These are phyloP conservation scores for Yamadazyma jaroonii DNA, from an alignment of 1,139 yeast genomes.

Conservation along the genomic window DNA sequence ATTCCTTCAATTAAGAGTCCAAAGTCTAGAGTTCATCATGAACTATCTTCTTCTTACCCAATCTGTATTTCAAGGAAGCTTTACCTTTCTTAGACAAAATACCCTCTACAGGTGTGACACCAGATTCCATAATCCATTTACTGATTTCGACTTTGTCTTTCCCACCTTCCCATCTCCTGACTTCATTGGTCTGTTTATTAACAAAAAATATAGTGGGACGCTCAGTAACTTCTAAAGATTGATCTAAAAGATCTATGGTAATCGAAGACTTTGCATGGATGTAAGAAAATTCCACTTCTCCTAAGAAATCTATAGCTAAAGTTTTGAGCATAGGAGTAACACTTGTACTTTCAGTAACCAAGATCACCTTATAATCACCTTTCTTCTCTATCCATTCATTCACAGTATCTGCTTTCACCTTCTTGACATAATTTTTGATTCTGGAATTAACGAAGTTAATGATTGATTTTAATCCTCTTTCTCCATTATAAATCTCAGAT, in stretches of 20 bases:
- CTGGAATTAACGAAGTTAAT: conserved; percentile 57
- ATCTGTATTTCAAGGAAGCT: conserved; percentile 29
- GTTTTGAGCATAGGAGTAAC: conserved; percentile 67
- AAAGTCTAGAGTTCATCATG: conserved; percentile 35
- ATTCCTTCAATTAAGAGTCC: not conserved
- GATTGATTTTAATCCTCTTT: conserved; percentile 58
- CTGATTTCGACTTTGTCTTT: conserved; percentile 31
- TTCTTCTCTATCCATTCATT: conserved; percentile 12
- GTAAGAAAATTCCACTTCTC: conserved; percentile 28
- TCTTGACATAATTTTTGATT: conserved; percentile 70
- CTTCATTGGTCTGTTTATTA: conserved; percentile 20
- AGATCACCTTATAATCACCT: conserved; percentile 33
- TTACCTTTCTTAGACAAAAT: conserved; percentile 36
- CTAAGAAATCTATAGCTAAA: conserved; percentile 71
- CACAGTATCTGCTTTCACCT: conserved; percentile 28
- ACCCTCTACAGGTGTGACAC: conserved; percentile 37
- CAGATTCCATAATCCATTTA: conserved; percentile 32
- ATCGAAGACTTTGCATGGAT: conserved; percentile 14
- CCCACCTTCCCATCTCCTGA: conserved; percentile 24
- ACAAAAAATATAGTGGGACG: conserved; percentile 31
- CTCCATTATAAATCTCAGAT: conserved; percentile 68
- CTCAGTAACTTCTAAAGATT: conserved; percentile 20
- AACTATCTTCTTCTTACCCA: conserved; percentile 19
- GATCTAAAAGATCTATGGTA: conserved; percentile 16
- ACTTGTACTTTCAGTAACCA: conserved; percentile 44